These are phyloP conservation scores for Pyrenula aspistea DNA, from an alignment of 495 filamentous ascomycete species.

Conservation along the genomic window DNA sequence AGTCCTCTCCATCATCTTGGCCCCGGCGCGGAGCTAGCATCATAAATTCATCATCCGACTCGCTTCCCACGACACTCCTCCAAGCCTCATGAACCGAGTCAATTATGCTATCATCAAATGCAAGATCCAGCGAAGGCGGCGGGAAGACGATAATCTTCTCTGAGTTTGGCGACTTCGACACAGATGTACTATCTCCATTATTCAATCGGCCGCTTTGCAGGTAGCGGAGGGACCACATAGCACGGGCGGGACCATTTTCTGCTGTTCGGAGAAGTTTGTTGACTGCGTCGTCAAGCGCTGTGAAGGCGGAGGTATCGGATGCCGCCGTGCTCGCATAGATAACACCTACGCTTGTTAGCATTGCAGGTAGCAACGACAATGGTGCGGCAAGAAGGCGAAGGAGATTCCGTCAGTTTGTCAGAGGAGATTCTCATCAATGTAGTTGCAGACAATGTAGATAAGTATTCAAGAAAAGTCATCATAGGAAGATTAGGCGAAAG, in stretches of 20 bases:
- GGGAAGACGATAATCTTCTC: constrained; percentile 32
- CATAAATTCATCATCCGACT: constrained; percentile 50
- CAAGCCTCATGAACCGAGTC: constrained; percentile 51
- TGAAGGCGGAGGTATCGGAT: constrained; percentile 20
- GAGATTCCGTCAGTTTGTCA: constrained; percentile 71
- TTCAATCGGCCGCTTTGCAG: constrained; percentile 29
- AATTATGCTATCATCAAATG: constrained; percentile 56
- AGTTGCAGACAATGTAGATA: constrained; percentile 99
- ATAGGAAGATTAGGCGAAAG: constrained; percentile 25
- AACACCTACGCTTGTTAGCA: constrained; percentile 40
- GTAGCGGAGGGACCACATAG: constrained; percentile 54
- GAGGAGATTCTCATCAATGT: constrained; percentile 70
- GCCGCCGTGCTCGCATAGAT: constrained; percentile 49
- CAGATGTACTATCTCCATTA: constrained; percentile 5
- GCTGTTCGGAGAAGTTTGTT: constrained; percentile 33
- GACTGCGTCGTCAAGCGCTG: constrained; percentile 39
- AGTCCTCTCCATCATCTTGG: constrained; percentile 33
- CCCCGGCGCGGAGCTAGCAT: constrained; percentile 43
- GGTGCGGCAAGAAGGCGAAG: constrained; percentile 8
- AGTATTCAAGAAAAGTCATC: constrained; percentile 79
- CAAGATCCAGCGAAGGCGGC: constrained; percentile 43
- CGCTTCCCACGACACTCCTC: constrained; percentile 44
- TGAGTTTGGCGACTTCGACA: constrained; percentile 8
- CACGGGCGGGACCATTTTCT: constrained; percentile 16
- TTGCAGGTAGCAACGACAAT: constrained; percentile 34